These are phyloP conservation scores for Cryphonectria carpinicola DNA, from an alignment of 2,329 filamentous ascomycete genomes.

Conservation along the genomic window DNA sequence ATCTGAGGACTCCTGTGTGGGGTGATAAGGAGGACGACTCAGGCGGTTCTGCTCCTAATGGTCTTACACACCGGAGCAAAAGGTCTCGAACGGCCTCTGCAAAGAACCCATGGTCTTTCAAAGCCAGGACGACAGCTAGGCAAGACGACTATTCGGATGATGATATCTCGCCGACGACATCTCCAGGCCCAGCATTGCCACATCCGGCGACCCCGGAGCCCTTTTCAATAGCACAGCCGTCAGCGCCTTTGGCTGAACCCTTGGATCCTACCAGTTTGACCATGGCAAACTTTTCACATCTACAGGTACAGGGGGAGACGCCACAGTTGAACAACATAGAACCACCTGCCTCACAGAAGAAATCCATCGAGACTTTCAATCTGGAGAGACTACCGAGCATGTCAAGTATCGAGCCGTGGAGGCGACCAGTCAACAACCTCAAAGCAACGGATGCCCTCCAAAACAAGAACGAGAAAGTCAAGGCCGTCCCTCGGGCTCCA, in stretches of 20 bases:
- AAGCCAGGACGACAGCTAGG: neutral
- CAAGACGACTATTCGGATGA: neutral
- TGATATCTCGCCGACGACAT: slow-evolving; percentile 13
- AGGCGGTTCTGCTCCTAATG: neutral
- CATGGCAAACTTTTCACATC: neutral
- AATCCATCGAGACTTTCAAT: neutral
- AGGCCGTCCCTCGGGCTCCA: neutral
- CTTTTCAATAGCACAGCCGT: neutral
- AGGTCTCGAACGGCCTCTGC: neutral
- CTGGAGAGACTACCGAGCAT: neutral
- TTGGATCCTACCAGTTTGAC: too few relatives aligned
- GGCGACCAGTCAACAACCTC: neutral
- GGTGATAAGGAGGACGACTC: neutral
- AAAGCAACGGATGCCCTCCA: neutral
- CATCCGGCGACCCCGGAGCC: neutral
- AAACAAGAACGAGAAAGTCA: neutral
- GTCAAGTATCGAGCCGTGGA: neutral
- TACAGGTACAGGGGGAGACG: neutral
- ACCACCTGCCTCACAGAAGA: neutral
- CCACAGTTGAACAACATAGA: neutral
- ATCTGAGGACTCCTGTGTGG: slow-evolving; percentile 19
- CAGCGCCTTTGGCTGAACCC: neutral
- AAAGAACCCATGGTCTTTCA: neutral
- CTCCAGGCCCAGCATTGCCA: neutral
- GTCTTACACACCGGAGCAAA: neutral